Conservation (phyloP, 1,284 basidiomycete genomes). For the Nidula niveotomentosa region DNA sequence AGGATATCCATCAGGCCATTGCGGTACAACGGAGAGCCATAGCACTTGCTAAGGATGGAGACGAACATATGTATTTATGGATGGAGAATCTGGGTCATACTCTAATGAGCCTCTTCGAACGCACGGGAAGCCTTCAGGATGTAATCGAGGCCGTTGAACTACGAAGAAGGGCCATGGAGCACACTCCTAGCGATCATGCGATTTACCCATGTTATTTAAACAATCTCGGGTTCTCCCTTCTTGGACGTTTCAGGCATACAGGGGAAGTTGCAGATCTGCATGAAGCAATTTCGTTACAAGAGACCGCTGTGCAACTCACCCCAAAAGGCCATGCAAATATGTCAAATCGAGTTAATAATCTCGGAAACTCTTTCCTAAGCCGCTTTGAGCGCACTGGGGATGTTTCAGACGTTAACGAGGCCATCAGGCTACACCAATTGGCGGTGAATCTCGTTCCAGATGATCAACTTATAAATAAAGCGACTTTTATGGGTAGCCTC, state of each 20-base stretch:
- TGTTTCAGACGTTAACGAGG: not conserved
- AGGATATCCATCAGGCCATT: not conserved
- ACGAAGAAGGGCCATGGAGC: not conserved
- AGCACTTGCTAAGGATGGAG: not conserved
- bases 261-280: not conserved
- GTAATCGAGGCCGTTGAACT: not conserved
- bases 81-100: not conserved
- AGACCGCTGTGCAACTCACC: not conserved
- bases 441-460: too few species aligned
- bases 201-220: not conserved
- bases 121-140: not conserved
- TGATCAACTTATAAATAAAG: too few species aligned
- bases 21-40: not conserved
- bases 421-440: too few species aligned
- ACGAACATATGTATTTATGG: not conserved
- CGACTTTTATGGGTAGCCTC: too few species aligned
- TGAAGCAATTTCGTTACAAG: constrained; percentile 1
- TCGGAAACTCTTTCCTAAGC: not conserved
- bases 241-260: not conserved
- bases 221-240: not conserved
- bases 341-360: not conserved
- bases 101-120: not conserved
- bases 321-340: constrained; percentile 1
- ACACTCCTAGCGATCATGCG: not conserved
- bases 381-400: constrained; percentile 1